Conservation (phyloP, 1,139 yeast genomes). For the Torulaspora pretoriensis region DNA sequence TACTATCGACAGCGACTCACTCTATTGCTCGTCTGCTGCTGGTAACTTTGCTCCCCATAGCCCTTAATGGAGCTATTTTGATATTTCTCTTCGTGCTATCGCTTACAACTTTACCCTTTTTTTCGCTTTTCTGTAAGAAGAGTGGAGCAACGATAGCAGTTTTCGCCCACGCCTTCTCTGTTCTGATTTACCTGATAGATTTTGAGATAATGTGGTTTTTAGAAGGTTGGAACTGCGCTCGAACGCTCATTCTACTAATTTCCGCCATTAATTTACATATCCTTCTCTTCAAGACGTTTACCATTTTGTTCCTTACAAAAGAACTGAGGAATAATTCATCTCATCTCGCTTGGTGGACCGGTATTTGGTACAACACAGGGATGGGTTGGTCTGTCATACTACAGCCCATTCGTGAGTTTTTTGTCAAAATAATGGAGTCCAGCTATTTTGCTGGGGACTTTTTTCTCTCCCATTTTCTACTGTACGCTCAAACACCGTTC, state of each 20-base stretch:
- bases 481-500: constrained; percentile 58
- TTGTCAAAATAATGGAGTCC: constrained; percentile 66
- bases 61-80: constrained; percentile 45
- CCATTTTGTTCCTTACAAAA: constrained; percentile 50
- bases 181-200: constrained; percentile 49
- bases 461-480: constrained; percentile 58
- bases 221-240: constrained; percentile 59
- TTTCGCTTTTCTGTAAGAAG: constrained; percentile 39
- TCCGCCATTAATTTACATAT: constrained; percentile 55
- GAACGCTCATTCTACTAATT: constrained; percentile 55
- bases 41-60: constrained; percentile 51
- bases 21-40: constrained; percentile 51
- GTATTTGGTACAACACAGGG: constrained; percentile 62
- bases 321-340: constrained; percentile 55
- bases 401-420: constrained; percentile 65
- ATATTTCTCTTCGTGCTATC: constrained; percentile 47
- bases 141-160: constrained; percentile 46
- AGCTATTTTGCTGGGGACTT: constrained; percentile 70
- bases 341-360: constrained; percentile 84
- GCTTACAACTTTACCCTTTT: constrained; percentile 45
- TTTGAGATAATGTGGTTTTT: constrained; percentile 60
- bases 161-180: constrained; percentile 49
- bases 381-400: constrained; percentile 55
- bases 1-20: constrained; percentile 45
- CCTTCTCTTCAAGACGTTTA: constrained; percentile 45